Evolutionary conservation across 2,329 filamentous ascomycete species (phyloP), one percentile per base, ranked within the genome.

Genomic region (Colletotrichum plurivorum): DNA sequence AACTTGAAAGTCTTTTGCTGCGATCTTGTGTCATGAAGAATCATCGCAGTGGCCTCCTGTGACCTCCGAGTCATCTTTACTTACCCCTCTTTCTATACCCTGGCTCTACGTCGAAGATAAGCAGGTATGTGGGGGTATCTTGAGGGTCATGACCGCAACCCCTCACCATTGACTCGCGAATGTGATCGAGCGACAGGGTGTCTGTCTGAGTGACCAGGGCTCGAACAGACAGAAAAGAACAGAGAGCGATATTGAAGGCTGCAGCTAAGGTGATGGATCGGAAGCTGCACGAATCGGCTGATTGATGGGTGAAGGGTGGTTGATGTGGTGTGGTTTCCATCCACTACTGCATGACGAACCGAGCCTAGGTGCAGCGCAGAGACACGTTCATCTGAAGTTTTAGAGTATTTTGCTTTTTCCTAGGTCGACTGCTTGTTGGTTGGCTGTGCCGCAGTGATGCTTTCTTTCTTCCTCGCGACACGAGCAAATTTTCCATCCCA

Each of bases 341-440:
- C 55, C 43, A 52, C 51, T 68, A 67, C 53, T 63, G 67, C 57
- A 68, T 18, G 20, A 36, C 36, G 63, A 41, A 68, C 64, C 63
- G 67, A 63, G 46, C 57, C 57, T 67, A 57, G 63, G 22, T 63
- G 67, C 63, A 63, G 64, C 25, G 41, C 57, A 69, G 27, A 49
- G 18, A 45, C 27, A 31, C 5, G 66, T 58, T 67, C 63, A 58
- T 70, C 67, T 63, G 46, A 70, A 58, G 7, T 43, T 57, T 57
- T 53, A 48, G 27, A 31, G 22, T 63, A 48, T 55, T 46, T 39
- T 63, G 22, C 5, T 48, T 62, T 31, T 15, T 53, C 25, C 36
- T 20, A 3, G 46, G 31, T 13, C 12, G 18, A 13, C 10, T 41
- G 27, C 16, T 41, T 48, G 15, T 41, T 55, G 41, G 20, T 52